A percentile compares a stretch with the other conserved stretches of the same genome.
phyloP scores from a whole-genome alignment of 108 stramenopile species.

The Cyclotella atomus region DNA sequence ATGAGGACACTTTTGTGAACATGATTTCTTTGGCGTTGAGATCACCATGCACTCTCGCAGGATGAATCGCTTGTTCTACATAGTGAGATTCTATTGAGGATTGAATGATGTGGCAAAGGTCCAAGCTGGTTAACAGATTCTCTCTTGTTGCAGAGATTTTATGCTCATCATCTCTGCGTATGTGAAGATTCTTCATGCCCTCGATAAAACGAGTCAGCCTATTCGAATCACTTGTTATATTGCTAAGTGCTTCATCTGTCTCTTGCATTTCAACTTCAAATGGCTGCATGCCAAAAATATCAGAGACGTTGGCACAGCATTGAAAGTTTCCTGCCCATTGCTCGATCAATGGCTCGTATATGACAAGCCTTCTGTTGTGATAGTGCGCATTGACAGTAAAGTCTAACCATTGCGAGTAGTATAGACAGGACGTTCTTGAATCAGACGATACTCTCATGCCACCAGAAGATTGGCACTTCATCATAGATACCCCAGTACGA shows the following conservation, averaged over 20 bases:
- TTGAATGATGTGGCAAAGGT: slow-evolving; percentile 1
- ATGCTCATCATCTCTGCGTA: background rate
- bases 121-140: background rate
- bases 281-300: slow-evolving; percentile 15
- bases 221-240: background rate
- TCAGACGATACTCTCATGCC: background rate
- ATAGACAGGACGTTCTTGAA: slow-evolving; percentile 5
- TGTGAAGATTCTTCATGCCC: background rate
- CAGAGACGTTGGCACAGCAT: slow-evolving; percentile 25
- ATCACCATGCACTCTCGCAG: background rate
- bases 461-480: slow-evolving; percentile 21
- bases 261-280: background rate
- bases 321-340: slow-evolving; percentile 59
- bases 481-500: slow-evolving; percentile 41
- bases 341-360: slow-evolving; percentile 86
- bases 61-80: background rate
- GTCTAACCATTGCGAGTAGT: slow-evolving; percentile 50
- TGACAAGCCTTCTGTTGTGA: slow-evolving; percentile 74
- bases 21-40: background rate
- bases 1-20: background rate
- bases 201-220: background rate
- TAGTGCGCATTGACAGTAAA: slow-evolving; percentile 64
- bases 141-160: background rate
- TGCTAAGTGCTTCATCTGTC: background rate
- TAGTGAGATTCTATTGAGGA: background rate